Conservation (phyloP, 345 rosid genomes). For the Gossypium herbaceum region DNA sequence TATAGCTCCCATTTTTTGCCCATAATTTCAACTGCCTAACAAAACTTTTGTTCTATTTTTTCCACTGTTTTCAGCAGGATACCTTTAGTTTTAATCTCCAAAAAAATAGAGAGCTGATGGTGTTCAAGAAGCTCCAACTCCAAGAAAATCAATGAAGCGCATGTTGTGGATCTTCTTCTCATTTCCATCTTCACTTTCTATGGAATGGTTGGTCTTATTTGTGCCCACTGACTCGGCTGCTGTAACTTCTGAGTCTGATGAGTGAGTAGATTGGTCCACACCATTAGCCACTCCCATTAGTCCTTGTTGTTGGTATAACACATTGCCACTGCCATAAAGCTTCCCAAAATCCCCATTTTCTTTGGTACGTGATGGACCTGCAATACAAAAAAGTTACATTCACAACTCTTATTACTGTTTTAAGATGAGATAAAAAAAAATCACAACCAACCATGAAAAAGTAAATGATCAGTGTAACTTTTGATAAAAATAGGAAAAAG, state of each 20-base stretch:
- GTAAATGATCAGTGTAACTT: no score
- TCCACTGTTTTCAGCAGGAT: no score
- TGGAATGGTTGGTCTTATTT: constrained; percentile 24
- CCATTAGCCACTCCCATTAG: constrained; percentile 18
- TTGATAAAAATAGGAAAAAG: no score
- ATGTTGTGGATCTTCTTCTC: constrained; percentile 22
- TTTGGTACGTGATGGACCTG: constrained; percentile 29
- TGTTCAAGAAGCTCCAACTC: constrained; percentile 42
- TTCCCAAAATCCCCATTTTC: constrained; percentile 17
- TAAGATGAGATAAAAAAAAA: not conserved
- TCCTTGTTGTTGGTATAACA: constrained; percentile 17
- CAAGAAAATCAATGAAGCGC: constrained; percentile 64
- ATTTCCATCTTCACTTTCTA: constrained; percentile 18
- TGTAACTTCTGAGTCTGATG: constrained; percentile 53
- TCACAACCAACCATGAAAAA: not conserved
- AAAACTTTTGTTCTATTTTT: not conserved
- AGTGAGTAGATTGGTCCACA: constrained; percentile 32
- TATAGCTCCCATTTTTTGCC: constrained; percentile 9
- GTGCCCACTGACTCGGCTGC: constrained; percentile 43
- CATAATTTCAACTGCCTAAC: not conserved
- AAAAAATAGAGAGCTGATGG: no score
- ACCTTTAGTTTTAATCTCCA: no score
- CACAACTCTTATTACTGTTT: no score
- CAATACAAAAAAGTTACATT: not conserved
- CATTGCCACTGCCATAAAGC: constrained; percentile 18